Evolutionary conservation across 176 grass and related monocot species (phyloP), one percentile per base, ranked within the genome.

Genomic region (Otatea glauca): DNA sequence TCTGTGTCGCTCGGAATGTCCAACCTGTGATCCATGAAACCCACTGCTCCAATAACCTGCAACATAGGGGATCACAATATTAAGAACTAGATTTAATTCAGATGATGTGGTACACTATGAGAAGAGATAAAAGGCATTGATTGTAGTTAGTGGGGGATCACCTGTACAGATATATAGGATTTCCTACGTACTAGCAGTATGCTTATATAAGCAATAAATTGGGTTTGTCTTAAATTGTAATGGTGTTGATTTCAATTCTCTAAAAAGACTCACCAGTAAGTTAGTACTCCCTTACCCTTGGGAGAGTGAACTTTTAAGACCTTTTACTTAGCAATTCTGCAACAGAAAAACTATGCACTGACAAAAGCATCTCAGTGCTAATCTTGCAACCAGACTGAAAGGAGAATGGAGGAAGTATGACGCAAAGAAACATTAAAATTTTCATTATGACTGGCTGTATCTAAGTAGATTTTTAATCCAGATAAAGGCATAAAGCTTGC

Each of bases 11-110:
- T 82, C 1, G 93, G 91, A 64, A 98, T 85, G 53, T 98, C 96
- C 83, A 98, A 72, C 24, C 93, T 93, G 9, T 93, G 85, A 54
- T 98, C 86, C 96, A 98, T 98, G 68, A 98, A 98, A 68, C 96
- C 93, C 21, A 98, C 93, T 12, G 93, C 88, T 78, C 91, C 96
- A 25, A 95, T 78, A 71, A 98, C 89, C 96, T 98, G 86, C 42
- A 90, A 15, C 56, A 77, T 58, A 13, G 4, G 3, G 17, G 18
- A 12, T 24, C 2, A 20, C 18, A 70, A 0, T 12, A 18, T 56
- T 68, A 87, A 6, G 29, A 54, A 41, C 39, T 7, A 41, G 39
- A 41, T 41, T 41, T 41, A 41, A 41, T 41, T 7, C 39, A 41
- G 39, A 41, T 41, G 39, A 41, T 41, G 39, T 41, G 39, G 39